Percentiles rank a stretch among this genome's conserved stretches.
Evolutionary conservation across 1,139 yeast genomes (phyloP).

Genomic region (Petasospora rhodanensis): DNA sequence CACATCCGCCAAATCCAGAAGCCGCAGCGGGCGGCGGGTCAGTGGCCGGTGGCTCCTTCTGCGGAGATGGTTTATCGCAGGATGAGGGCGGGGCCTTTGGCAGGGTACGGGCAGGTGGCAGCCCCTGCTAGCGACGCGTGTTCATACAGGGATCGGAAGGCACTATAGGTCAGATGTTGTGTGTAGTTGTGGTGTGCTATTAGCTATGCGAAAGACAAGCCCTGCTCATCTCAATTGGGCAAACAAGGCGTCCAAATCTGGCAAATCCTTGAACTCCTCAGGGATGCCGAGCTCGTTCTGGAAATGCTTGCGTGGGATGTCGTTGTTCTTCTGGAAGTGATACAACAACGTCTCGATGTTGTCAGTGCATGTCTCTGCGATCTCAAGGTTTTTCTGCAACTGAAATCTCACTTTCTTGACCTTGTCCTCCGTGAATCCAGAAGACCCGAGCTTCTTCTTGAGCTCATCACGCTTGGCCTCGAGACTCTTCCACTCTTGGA

Average conservation of each 20-base stretch:
- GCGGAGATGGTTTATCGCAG: no score
- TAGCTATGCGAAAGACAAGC: no score
- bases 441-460: slow-evolving; percentile 3
- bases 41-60: no score
- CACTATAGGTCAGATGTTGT: no score
- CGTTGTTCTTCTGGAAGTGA: slow-evolving; percentile 22
- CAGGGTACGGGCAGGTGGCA: no score
- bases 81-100: no score
- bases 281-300: slow-evolving; percentile 27
- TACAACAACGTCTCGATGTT: slow-evolving; percentile 27
- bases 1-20: no score
- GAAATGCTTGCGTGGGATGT: slow-evolving; percentile 20
- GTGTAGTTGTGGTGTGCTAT: no score
- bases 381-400: slow-evolving; percentile 3
- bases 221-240: slow-evolving; percentile 1
- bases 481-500: slow-evolving; percentile 3
- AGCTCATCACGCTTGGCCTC: slow-evolving; percentile 5
- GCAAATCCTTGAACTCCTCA: slow-evolving; percentile 25
- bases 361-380: slow-evolving; percentile 23
- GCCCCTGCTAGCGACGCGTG: no score
- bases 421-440: slow-evolving; percentile 11
- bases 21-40: no score
- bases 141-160: no score
- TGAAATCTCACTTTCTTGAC: slow-evolving; percentile 10
- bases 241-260: slow-evolving; percentile 29